These are phyloP conservation scores for Raphanus sativus DNA, from an alignment of 345 rosid species.

Conservation along the genomic window DNA sequence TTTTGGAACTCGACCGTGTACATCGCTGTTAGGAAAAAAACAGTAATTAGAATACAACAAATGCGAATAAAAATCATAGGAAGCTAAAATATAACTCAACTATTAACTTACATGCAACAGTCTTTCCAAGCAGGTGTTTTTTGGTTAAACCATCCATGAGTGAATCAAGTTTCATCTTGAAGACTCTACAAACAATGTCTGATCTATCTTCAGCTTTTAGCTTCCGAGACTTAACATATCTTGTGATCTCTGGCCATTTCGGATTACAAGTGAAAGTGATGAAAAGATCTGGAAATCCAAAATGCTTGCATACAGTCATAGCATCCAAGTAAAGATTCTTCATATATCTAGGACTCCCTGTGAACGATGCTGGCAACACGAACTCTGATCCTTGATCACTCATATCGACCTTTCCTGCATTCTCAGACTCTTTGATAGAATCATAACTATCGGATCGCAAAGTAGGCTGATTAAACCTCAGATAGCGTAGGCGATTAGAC, in stretches of 20 bases:
- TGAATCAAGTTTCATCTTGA: background rate
- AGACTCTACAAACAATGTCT: background rate
- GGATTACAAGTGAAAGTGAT: background rate
- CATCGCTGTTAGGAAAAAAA: too few relatives aligned
- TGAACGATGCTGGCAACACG: background rate
- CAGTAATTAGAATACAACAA: too few relatives aligned
- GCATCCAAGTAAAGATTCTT: background rate
- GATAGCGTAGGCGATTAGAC: background rate
- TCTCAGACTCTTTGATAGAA: background rate
- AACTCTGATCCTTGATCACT: background rate
- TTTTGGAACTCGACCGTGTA: background rate
- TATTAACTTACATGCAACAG: too few relatives aligned
- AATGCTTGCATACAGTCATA: background rate
- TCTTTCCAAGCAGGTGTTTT: too few relatives aligned
- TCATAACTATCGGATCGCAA: background rate
- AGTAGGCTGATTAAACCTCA: background rate
- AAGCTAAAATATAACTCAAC: too few relatives aligned
- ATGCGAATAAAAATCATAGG: too few relatives aligned
- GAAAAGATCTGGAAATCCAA: background rate
- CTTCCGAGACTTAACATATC: background rate
- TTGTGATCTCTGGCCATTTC: background rate
- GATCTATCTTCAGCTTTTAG: background rate
- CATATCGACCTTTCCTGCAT: background rate
- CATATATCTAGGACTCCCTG: background rate
- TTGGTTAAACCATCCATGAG: background rate